Evolutionary conservation across 768 basidiomycete genomes (phyloP).

Genomic region (Mycena belliarum): DNA sequence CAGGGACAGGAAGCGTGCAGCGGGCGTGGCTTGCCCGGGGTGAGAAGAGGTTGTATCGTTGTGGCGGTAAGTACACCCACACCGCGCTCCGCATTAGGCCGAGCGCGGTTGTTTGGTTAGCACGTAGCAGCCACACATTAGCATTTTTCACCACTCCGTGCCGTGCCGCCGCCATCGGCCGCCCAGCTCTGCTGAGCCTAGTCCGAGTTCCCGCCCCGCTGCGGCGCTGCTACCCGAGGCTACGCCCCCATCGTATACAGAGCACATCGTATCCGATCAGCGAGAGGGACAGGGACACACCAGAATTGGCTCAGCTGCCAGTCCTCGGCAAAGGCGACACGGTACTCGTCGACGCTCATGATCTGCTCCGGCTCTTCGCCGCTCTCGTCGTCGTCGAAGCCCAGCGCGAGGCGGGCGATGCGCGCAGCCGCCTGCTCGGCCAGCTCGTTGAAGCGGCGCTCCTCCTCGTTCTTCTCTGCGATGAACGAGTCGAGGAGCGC

Average conservation of each 20-base stretch:
- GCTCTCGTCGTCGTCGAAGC: constrained; percentile 25
- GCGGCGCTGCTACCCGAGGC: too few species aligned
- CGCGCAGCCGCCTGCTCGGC: constrained; percentile 37
- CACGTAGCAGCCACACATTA: too few species aligned
- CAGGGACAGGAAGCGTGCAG: neutral
- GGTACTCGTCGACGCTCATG: constrained; percentile 46
- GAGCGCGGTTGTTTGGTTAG: neutral
- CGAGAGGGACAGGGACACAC: constrained; percentile 31
- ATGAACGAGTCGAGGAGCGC: constrained; percentile 43
- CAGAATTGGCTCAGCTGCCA: constrained; percentile 56
- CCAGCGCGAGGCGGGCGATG: constrained; percentile 34
- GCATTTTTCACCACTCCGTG: too few species aligned
- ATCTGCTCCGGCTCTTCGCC: constrained; percentile 30
- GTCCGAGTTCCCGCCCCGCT: too few species aligned
- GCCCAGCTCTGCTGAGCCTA: too few species aligned
- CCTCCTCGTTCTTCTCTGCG: constrained; percentile 43
- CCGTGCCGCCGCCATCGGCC: too few species aligned
- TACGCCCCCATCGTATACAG: too few species aligned
- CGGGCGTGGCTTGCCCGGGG: constrained; percentile 8
- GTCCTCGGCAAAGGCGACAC: constrained; percentile 45
- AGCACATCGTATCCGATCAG: constrained; percentile 1
- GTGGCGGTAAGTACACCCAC: too few species aligned
- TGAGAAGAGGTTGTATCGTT: too few species aligned
- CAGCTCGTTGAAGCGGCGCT: constrained; percentile 41
- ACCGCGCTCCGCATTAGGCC: too few species aligned